Evolutionary conservation across 345 rosid genomes (phyloP).

Genomic region (Gossypium rotundifolium): DNA sequence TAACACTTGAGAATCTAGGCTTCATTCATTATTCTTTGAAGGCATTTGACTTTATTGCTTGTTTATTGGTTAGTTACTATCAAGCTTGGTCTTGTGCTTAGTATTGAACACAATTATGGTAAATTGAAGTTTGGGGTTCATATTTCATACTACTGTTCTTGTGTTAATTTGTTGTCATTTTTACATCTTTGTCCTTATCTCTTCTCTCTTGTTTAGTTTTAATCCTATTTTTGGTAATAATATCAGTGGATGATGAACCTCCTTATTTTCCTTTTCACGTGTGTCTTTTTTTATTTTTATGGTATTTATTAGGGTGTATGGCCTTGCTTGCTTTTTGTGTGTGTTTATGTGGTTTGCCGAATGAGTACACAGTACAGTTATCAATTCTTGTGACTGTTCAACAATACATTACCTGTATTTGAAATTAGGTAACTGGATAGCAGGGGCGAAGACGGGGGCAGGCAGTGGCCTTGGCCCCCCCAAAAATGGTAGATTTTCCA

Average conservation of each 20-base stretch:
- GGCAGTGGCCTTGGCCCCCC: too few species aligned
- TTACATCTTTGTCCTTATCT: not conserved
- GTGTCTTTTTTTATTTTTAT: not conserved
- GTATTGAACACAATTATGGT: not conserved
- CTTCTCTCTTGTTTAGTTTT: not conserved
- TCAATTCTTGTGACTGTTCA: not conserved
- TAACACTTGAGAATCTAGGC: not conserved
- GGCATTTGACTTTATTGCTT: slow-evolving; percentile 4
- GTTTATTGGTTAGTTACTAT: not conserved
- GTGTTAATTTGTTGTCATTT: not conserved
- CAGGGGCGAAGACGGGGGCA: too few species aligned
- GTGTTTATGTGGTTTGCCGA: not conserved
- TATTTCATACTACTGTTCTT: not conserved
- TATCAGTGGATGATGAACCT: not conserved
- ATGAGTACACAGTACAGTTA: not conserved
- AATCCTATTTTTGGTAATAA: not conserved
- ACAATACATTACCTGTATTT: not conserved
- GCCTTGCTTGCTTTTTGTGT: too few species aligned
- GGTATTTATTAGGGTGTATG: not conserved
- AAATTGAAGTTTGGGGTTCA: not conserved
- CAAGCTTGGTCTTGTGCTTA: not conserved
- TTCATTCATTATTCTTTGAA: not conserved
- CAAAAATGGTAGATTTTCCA: too few species aligned
- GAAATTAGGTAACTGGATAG: not conserved
- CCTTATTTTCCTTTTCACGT: not conserved